These are phyloP conservation scores for Cardamine resedifolia DNA, from an alignment of 345 rosid species.

Conservation along the genomic window DNA sequence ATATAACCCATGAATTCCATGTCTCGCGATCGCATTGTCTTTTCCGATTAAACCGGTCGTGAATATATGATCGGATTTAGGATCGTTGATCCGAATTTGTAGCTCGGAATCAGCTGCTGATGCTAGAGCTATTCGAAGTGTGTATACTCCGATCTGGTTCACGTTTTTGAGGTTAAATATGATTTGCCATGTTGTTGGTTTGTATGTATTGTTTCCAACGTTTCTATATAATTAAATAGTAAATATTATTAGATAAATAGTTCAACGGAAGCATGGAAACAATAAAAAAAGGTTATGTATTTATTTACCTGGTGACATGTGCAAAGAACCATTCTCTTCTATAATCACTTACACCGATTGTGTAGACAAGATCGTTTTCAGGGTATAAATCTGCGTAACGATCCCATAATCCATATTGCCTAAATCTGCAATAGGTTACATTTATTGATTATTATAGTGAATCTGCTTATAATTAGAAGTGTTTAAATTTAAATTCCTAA, in stretches of 20 bases:
- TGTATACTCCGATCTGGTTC: conserved; percentile 45
- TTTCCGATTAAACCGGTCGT: conserved; percentile 56
- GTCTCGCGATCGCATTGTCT: conserved; percentile 84
- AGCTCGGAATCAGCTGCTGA: conserved; percentile 57
- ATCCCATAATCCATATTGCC: conserved; percentile 86
- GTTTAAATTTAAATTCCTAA: neutral
- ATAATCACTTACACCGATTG: conserved; percentile 49
- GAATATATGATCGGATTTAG: conserved; percentile 36
- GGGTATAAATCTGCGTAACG: conserved; percentile 72
- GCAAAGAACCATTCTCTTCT: conserved; percentile 78
- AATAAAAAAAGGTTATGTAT: neutral
- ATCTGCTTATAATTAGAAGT: neutral
- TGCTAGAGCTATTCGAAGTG: conserved; percentile 71
- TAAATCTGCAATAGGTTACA: conserved; percentile 44
- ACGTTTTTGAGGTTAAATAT: conserved; percentile 45
- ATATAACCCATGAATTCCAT: conserved; percentile 83
- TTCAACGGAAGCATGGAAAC: neutral
- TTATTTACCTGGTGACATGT: conserved; percentile 68
- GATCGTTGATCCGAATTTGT: conserved; percentile 65
- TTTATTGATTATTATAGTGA: neutral
- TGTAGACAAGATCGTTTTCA: conserved; percentile 55
- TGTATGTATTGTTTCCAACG: conserved; percentile 40
- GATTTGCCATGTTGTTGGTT: conserved; percentile 76
- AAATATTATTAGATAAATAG: neutral
- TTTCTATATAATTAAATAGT: conserved; percentile 38